Evolutionary conservation across 139 green algal species (phyloP).

Genomic region (Chlorella sorokiniana): DNA sequence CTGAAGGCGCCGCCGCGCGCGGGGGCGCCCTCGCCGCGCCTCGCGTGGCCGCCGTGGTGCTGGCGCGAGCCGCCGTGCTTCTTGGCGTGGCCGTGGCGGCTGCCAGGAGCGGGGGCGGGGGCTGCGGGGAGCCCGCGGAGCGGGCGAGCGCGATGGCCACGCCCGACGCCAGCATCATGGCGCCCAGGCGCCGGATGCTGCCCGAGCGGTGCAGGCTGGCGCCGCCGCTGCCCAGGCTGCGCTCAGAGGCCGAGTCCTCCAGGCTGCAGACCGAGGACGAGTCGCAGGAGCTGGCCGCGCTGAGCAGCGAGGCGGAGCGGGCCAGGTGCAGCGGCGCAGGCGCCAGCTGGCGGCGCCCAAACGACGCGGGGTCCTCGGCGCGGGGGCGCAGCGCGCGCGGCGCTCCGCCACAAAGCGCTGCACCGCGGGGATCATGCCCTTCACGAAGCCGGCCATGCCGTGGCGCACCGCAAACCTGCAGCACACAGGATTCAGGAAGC

Average conservation of each 20-base stretch:
- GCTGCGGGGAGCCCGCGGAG: conserved; percentile 4
- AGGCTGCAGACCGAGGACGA: background rate
- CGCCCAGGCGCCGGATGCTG: conserved; percentile 35
- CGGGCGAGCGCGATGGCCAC: conserved; percentile 43
- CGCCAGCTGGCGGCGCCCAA: conserved; percentile 30
- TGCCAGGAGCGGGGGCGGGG: background rate
- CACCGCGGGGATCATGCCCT: conserved; percentile 67
- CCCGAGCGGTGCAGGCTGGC: background rate
- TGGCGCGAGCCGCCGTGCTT: background rate
- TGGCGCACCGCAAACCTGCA: conserved; percentile 66
- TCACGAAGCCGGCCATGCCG: conserved; percentile 91
- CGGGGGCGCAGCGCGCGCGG: conserved; percentile 45
- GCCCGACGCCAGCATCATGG: conserved; percentile 43
- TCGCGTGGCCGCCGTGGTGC: background rate
- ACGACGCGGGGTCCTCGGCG: conserved; percentile 37
- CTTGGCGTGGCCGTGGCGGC: background rate
- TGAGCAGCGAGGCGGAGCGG: background rate
- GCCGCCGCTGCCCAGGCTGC: background rate
- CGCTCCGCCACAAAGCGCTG: conserved; percentile 66
- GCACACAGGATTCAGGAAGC: background rate
- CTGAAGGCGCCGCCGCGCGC: no score
- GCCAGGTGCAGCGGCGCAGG: background rate
- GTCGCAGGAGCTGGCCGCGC: background rate
- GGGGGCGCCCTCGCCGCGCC: no score
- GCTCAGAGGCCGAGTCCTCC: background rate